Percentiles rank a stretch among this genome's conserved stretches.
These are phyloP conservation scores for Trichoderma sp. DNA, from an alignment of 2,329 filamentous ascomycete genomes.

Conservation along the genomic window DNA sequence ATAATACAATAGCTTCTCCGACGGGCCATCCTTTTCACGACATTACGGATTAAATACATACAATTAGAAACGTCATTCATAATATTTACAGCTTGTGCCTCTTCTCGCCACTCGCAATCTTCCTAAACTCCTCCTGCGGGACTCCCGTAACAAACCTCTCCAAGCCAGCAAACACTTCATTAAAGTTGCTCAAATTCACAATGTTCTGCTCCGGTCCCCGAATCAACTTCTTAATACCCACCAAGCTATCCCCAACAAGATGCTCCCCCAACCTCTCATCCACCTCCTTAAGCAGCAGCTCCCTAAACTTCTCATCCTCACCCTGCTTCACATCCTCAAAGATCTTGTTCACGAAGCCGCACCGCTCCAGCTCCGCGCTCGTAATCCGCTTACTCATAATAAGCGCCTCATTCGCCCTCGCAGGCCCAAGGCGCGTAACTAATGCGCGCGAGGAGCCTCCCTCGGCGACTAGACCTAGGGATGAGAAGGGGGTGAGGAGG, in stretches of 20 bases:
- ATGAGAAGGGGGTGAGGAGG: conserved; percentile 88
- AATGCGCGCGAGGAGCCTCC: conserved; percentile 79
- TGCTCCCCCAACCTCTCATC: conserved; percentile 79
- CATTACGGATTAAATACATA: background rate
- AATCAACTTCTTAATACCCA: conserved; percentile 84
- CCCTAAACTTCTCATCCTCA: conserved; percentile 69
- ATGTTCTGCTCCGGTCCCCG: conserved; percentile 69
- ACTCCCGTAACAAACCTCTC: conserved; percentile 77
- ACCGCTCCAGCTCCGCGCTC: conserved; percentile 69
- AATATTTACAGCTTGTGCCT: conserved; percentile 81
- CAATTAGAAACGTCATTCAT: background rate
- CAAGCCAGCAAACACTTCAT: conserved; percentile 83
- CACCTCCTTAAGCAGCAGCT: conserved; percentile 74
- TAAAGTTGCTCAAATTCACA: conserved; percentile 74
- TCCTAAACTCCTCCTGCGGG: conserved; percentile 86
- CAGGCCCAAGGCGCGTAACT: conserved; percentile 75
- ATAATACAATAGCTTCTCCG: background rate
- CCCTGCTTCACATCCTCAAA: conserved; percentile 60
- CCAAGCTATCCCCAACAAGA: conserved; percentile 74
- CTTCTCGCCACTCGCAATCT: conserved; percentile 85
- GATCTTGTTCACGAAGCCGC: conserved; percentile 85
- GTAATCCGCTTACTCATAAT: conserved; percentile 83
- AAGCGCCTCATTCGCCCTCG: conserved; percentile 87
- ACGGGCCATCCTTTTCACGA: background rate
- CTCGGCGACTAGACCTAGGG: conserved; percentile 86